These are phyloP conservation scores for Verbena officinalis DNA, from an alignment of 257 asterid species.

Conservation along the genomic window DNA sequence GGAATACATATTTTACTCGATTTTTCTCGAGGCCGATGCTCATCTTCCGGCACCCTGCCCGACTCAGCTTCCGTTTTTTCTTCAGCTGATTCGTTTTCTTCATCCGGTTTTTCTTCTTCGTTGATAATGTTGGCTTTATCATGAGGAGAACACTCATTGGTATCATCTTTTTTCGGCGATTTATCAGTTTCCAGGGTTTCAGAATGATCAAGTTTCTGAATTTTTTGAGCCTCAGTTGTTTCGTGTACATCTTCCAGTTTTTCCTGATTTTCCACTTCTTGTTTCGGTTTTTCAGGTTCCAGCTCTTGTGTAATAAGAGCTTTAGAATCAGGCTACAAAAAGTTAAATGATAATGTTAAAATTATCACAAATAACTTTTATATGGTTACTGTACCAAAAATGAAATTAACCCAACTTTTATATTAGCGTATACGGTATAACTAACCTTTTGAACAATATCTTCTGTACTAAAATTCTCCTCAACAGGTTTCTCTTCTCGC, in stretches of 20 bases:
- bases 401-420: no score
- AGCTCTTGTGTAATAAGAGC: not conserved
- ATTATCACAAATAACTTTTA: no score
- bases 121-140: slow-evolving; percentile 24
- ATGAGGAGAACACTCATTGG: slow-evolving; percentile 7
- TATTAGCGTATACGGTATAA: not conserved
- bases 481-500: not conserved
- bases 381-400: no score
- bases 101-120: slow-evolving; percentile 25
- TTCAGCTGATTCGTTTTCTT: slow-evolving; percentile 23
- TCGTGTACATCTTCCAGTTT: slow-evolving; percentile 13
- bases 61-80: slow-evolving; percentile 29
- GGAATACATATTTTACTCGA: slow-evolving; percentile 58
- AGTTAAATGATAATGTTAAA: no score
- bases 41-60: slow-evolving; percentile 24
- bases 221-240: slow-evolving; percentile 1
- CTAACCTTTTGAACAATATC: not conserved
- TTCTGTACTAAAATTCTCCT: not conserved
- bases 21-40: slow-evolving; percentile 14
- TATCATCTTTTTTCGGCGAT: slow-evolving; percentile 13
- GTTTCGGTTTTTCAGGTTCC: slow-evolving; percentile 15
- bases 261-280: slow-evolving; percentile 21
- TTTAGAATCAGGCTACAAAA: no score
- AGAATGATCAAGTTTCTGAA: slow-evolving; percentile 8
- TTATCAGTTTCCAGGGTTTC: no score